Conservation (phyloP, 169 alveolate species). For the Plasmodium adleri region DNA sequence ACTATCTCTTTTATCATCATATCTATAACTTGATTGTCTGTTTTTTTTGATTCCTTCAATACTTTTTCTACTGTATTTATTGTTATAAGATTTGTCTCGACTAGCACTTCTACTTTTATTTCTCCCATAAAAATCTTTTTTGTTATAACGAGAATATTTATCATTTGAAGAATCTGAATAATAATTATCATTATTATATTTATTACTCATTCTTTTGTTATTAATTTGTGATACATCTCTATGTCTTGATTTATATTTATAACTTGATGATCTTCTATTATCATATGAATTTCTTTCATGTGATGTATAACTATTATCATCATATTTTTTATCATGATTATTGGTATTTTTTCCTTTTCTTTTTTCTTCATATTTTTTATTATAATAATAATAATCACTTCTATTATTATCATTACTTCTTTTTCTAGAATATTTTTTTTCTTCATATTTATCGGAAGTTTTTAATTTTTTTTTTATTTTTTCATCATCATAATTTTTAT, state of each 20-base stretch:
- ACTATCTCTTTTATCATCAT: conserved; percentile 13
- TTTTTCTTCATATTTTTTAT: conserved; percentile 19
- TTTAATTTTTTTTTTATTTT: conserved; percentile 34
- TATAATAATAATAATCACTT: conserved; percentile 1
- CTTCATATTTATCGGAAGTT: conserved; percentile 27
- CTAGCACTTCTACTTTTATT: conserved; percentile 6
- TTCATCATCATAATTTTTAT: conserved; percentile 15
- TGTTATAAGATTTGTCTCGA: background rate
- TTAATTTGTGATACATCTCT: conserved; percentile 4
- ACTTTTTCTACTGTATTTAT: background rate
- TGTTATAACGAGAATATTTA: conserved; percentile 1
- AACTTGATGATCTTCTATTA: conserved; percentile 33
- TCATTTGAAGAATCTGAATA: background rate
- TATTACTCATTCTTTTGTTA: background rate
- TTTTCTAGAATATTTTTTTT: conserved; percentile 4
- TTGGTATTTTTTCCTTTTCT: conserved; percentile 18
- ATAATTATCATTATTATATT: conserved; percentile 3
- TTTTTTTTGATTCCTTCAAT: background rate
- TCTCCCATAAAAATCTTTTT: background rate
- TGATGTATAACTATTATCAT: conserved; percentile 8
- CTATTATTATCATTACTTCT: conserved; percentile 4
- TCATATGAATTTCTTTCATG: conserved; percentile 33
- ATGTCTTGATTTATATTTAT: background rate
- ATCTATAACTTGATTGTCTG: background rate
- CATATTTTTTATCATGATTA: conserved; percentile 12